Evolutionary conservation across 345 rosid genomes (phyloP).

Genomic region (Lagerstroemia speciosa): DNA sequence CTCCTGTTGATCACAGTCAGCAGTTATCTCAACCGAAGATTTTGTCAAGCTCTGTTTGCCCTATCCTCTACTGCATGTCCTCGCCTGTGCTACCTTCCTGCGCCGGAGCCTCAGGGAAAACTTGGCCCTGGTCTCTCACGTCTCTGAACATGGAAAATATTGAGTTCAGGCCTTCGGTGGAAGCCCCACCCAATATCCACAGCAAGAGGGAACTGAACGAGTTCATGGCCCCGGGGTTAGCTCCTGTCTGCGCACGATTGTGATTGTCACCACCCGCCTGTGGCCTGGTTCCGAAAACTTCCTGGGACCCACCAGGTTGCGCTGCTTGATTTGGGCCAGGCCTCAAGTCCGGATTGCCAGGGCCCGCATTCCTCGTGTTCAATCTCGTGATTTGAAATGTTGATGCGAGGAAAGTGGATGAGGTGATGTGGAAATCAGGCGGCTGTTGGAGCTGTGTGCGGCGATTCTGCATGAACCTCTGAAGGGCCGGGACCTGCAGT

Average conservation of each 20-base stretch:
- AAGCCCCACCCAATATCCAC: constrained; percentile 95
- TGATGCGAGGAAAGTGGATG: constrained; percentile 92
- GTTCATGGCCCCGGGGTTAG: constrained; percentile 63
- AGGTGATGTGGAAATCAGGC: constrained; percentile 88
- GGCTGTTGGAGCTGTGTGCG: constrained; percentile 80
- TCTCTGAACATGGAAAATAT: constrained; percentile 85
- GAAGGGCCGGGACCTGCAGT: constrained; percentile 81
- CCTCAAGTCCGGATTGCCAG: constrained; percentile 34
- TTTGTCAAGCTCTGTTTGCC: neutral
- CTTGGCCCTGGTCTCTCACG: constrained; percentile 77
- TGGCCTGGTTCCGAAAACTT: constrained; percentile 22
- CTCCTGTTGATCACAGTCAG: neutral
- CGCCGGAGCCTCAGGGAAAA: constrained; percentile 23
- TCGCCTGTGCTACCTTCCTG: constrained; percentile 20
- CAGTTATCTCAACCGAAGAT: neutral
- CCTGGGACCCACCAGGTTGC: constrained; percentile 20
- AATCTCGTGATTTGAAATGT: constrained; percentile 86
- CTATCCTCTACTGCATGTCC: constrained; percentile 15
- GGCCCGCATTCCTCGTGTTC: constrained; percentile 54
- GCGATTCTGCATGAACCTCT: constrained; percentile 71
- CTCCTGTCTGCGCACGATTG: constrained; percentile 32
- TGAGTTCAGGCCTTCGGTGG: constrained; percentile 77
- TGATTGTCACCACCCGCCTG: constrained; percentile 28
- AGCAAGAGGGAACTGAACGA: constrained; percentile 74
- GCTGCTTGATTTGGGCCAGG: constrained; percentile 34